A percentile compares a stretch with the other conserved stretches of the same genome.
Evolutionary conservation across 768 basidiomycete genomes (phyloP).

Genomic region (Serendipita sp.): DNA sequence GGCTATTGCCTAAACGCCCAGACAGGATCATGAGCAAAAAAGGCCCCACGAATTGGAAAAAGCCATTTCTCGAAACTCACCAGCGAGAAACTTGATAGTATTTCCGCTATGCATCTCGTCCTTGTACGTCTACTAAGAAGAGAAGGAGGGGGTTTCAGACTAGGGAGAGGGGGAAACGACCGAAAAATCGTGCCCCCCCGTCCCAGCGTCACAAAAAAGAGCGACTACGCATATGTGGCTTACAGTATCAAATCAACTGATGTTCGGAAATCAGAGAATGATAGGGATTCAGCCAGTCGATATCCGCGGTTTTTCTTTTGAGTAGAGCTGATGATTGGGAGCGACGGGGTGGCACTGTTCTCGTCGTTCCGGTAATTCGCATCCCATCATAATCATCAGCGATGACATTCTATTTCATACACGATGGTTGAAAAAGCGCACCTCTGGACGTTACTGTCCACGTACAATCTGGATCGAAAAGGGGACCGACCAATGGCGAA

Average conservation of each 20-base stretch:
- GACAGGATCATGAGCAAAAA: not conserved
- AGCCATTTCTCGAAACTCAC: not conserved
- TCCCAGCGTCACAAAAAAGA: not conserved
- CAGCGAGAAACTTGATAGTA: slow-evolving; percentile 17
- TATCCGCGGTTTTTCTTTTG: too few relatives aligned
- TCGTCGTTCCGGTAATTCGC: too few relatives aligned
- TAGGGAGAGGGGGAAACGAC: not conserved
- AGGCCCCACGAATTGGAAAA: not conserved
- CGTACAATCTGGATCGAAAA: too few relatives aligned
- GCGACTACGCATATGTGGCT: not conserved
- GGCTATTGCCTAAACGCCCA: slow-evolving; percentile 68
- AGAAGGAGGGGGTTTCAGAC: not conserved
- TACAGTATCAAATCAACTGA: not conserved
- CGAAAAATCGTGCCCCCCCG: not conserved
- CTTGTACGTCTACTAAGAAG: not conserved
- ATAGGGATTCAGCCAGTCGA: not conserved
- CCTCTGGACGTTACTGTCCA: too few relatives aligned
- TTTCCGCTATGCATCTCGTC: slow-evolving; percentile 16
- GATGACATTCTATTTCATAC: too few relatives aligned
- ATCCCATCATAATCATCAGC: too few relatives aligned
- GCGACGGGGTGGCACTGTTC: too few relatives aligned
- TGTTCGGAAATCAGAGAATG: not conserved
- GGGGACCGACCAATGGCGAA: too few relatives aligned
- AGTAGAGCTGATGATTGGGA: too few relatives aligned
- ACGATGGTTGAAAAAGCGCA: too few relatives aligned